phyloP scores from a whole-genome alignment of 1,139 yeast genomes.

The Diutina scorzettiae region DNA sequence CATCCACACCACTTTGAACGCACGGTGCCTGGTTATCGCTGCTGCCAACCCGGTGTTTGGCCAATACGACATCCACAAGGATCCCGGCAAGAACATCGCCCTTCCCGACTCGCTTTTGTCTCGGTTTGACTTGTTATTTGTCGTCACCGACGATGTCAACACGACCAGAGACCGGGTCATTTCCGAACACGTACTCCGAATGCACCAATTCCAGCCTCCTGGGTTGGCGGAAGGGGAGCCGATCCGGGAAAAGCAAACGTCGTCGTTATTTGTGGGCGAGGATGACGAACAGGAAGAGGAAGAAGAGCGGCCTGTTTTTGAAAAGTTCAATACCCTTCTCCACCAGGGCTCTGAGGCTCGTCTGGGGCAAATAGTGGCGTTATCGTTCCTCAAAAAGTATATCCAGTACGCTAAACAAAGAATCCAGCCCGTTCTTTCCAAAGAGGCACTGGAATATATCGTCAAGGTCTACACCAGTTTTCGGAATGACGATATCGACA shows the following conservation, averaged over 20 bases:
- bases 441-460: conserved; percentile 70
- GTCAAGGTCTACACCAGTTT: conserved; percentile 70
- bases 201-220: conserved; percentile 83
- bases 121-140: conserved; percentile 91
- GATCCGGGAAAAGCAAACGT: conserved; percentile 59
- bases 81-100: conserved; percentile 94
- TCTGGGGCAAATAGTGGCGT: conserved; percentile 45
- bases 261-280: conserved; percentile 74
- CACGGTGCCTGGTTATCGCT: conserved; percentile 94
- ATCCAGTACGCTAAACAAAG: conserved; percentile 90
- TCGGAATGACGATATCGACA: conserved; percentile 63
- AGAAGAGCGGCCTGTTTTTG: conserved; percentile 49
- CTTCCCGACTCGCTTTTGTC: conserved; percentile 92
- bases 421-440: conserved; percentile 68
- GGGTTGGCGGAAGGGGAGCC: conserved; percentile 95
- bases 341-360: conserved; percentile 56
- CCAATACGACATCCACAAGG: conserved; percentile 91
- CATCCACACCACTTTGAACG: conserved; percentile 90
- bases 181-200: conserved; percentile 88
- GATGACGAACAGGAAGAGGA: conserved; percentile 35
- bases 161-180: conserved; percentile 77
- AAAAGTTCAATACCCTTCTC: conserved; percentile 69
- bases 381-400: conserved; percentile 83
- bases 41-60: conserved; percentile 99
- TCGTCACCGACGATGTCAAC: conserved; percentile 90